These are phyloP conservation scores for Tricholoma saponaceum DNA, from an alignment of 768 basidiomycete genomes.

Conservation along the genomic window DNA sequence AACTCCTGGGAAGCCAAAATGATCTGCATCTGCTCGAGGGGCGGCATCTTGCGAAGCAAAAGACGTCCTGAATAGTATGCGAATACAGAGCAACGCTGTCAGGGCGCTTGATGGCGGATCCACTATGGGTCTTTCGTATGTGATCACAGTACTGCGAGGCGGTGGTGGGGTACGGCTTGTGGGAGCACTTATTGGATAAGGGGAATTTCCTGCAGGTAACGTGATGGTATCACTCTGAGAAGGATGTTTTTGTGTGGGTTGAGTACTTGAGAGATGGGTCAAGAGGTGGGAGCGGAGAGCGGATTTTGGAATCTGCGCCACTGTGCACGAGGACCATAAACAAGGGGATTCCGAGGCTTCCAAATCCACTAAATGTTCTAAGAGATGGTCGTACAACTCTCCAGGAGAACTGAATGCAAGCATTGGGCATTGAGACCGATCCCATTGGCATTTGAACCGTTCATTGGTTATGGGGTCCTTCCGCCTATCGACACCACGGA, in stretches of 20 bases:
- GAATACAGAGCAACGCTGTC: constrained; percentile 77
- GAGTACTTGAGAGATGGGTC: constrained; percentile 67
- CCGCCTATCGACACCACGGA: constrained; percentile 76
- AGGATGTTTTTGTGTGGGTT: constrained; percentile 54
- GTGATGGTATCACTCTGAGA: constrained; percentile 75
- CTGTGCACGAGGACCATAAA: constrained; percentile 68
- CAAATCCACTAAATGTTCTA: constrained; percentile 47
- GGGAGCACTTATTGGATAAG: constrained; percentile 57
- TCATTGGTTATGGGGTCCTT: constrained; percentile 55
- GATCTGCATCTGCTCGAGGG: constrained; percentile 74
- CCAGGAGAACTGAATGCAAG: constrained; percentile 46
- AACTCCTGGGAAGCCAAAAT: constrained; percentile 87
- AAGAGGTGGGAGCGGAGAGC: constrained; percentile 64
- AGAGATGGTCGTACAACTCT: constrained; percentile 72
- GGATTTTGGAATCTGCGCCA: constrained; percentile 39
- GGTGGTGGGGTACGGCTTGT: constrained; percentile 71
- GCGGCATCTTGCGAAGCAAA: constrained; percentile 67
- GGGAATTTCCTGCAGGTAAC: constrained; percentile 48
- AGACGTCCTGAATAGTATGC: constrained; percentile 77
- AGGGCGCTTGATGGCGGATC: constrained; percentile 75
- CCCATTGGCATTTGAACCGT: constrained; percentile 77
- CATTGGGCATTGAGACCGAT: constrained; percentile 50
- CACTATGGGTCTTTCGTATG: constrained; percentile 50
- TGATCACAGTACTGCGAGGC: constrained; percentile 57
- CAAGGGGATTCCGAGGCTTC: constrained; percentile 51